A percentile compares a stretch with the other conserved stretches of the same genome.
phyloP scores from a whole-genome alignment of 768 basidiomycete genomes.

The Leccinellum luteum region DNA sequence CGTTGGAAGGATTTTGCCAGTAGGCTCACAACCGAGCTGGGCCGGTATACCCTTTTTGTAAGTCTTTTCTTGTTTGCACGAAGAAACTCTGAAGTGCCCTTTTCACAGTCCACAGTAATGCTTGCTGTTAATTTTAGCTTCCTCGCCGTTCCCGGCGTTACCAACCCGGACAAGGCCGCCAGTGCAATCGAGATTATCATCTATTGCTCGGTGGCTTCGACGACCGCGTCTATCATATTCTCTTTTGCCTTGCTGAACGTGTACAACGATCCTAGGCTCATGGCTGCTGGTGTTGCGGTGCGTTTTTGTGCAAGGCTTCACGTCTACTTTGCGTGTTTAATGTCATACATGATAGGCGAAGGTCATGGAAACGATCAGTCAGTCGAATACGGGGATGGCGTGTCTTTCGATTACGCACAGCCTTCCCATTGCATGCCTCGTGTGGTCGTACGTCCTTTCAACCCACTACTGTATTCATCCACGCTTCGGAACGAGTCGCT shows the following conservation, averaged over 20 bases:
- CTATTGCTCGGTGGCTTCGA: constrained; percentile 12
- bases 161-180: not conserved
- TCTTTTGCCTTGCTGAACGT: constrained; percentile 9
- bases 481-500: not conserved
- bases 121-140: constrained; percentile 16
- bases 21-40: constrained; percentile 6
- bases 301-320: not conserved
- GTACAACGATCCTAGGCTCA: constrained; percentile 7
- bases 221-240: constrained; percentile 13
- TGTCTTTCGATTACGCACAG: constrained; percentile 15
- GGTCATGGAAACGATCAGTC: constrained; percentile 2
- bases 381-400: constrained; percentile 1
- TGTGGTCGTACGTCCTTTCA: constrained; percentile 14
- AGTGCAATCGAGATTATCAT: constrained; percentile 4
- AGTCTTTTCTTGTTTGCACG: not conserved
- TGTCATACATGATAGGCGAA: not conserved
- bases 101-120: constrained; percentile 17
- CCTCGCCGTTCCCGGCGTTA: constrained; percentile 12
- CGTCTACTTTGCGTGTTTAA: not conserved
- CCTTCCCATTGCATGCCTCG: constrained; percentile 10
- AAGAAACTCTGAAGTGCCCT: not conserved
- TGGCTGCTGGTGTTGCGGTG: constrained; percentile 7
- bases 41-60: constrained; percentile 14
- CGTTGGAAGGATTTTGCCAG: constrained; percentile 12
- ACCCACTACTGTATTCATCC: not conserved